Evolutionary conservation across 306 rosid species (phyloP).

Genomic region (Mimosa pudica): DNA sequence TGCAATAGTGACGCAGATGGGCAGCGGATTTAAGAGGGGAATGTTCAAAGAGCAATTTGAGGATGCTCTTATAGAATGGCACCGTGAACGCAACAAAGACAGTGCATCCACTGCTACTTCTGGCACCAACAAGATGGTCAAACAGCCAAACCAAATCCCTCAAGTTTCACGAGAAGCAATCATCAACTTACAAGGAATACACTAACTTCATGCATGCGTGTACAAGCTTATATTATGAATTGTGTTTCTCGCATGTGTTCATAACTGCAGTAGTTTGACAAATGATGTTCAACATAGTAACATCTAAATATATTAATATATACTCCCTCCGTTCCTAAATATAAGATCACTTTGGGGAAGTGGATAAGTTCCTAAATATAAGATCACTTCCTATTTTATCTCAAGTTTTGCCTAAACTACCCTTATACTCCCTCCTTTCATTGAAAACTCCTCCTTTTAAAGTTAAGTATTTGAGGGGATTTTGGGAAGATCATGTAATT

Average conservation of each 20-base stretch:
- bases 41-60: conserved; percentile 10
- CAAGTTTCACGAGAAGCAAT: conserved; percentile 44
- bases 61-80: neutral
- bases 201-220: neutral
- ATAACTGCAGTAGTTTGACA: neutral
- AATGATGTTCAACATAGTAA: neutral
- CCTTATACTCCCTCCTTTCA: too few relatives aligned
- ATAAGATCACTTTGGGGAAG: too few relatives aligned
- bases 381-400: too few relatives aligned
- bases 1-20: conserved; percentile 89
- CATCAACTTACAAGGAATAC: conserved; percentile 34
- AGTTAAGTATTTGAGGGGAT: too few relatives aligned
- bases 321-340: too few relatives aligned
- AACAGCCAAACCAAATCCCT: conserved; percentile 37
- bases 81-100: neutral
- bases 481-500: too few relatives aligned
- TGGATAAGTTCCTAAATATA: too few relatives aligned
- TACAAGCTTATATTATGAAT: neutral
- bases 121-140: conserved; percentile 28
- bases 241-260: neutral
- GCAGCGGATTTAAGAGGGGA: conserved; percentile 49
- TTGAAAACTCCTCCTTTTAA: too few relatives aligned
- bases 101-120: neutral
- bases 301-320: too few relatives aligned
- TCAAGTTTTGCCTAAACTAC: too few relatives aligned